Evolutionary conservation across 495 filamentous ascomycete species (phyloP), one percentile per base, ranked within the genome.

Genomic region (Lentithecium fluviatile): DNA sequence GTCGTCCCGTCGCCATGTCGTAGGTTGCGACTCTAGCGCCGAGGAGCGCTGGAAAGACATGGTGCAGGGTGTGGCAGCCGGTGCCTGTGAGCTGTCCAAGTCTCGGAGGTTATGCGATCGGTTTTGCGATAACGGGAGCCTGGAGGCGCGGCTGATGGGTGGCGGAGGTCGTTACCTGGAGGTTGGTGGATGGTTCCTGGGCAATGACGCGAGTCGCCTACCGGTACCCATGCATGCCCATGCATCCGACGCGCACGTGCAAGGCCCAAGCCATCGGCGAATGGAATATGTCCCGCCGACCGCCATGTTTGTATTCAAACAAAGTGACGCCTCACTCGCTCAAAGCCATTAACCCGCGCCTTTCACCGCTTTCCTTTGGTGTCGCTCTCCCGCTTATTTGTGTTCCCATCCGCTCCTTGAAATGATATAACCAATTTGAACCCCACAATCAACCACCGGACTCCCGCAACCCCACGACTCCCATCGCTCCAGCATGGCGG

Each of bases 31-130:
- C 78, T 97, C 93, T 57, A 96, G 79, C 52, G 84, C 85, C 64
- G 85, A 85, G 65, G 93, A 80, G 57, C 88, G 89, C 73, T 95
- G 87, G 76, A 95, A 97, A 40, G 93, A 96, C 93, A 97, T 97
- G 64, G 57, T 75, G 69, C 46, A 19, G 13, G 13, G 20, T 45
- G 20, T 47, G 34, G 6, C 6, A 17, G n/a, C n/a, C n/a, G 6
- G 26, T 17, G 5, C 34, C 13, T 17, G 26, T 6, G 42, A 29
- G 29, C 13, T 25, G 45, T 51, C 24, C 8, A 11, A 2, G 19
- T 24, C 4, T 11, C 19, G 25, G 45, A 45, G 43, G 23, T 3
- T 36, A 26, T 37, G 23, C 13, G 34, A 51, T 25, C 59, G 34
- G 51, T 49, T 63, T 6, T 43, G 13, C 13, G 68, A 70, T 66